Percentiles rank a stretch among this genome's conserved stretches.
These are phyloP conservation scores for Colletotrichum trifolii DNA, from an alignment of 2,329 filamentous ascomycete genomes.

Conservation along the genomic window DNA sequence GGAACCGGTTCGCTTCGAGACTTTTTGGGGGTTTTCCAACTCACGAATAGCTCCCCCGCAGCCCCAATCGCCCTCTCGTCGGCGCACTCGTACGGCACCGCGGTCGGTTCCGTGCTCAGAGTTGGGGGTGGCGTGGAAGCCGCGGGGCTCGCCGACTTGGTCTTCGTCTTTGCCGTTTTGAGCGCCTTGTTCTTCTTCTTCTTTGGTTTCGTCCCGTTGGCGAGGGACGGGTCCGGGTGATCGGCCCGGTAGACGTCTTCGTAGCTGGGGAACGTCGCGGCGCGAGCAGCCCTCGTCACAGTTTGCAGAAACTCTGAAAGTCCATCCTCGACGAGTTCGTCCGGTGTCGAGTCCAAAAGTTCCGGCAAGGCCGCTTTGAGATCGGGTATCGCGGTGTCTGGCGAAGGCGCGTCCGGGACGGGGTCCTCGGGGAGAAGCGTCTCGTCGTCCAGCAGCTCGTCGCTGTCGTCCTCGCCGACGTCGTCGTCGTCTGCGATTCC, in stretches of 20 bases:
- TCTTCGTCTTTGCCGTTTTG: no score
- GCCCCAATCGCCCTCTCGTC: conserved; percentile 37
- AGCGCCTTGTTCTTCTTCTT: neutral
- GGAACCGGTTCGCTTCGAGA: neutral
- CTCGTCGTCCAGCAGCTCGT: neutral
- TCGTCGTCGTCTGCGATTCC: neutral
- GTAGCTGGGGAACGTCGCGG: neutral
- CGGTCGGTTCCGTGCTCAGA: neutral
- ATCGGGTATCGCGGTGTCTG: no score
- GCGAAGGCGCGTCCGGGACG: no score
- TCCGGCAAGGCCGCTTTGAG: neutral
- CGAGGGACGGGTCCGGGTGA: neutral
- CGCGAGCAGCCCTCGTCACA: neutral
- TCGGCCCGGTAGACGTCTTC: neutral
- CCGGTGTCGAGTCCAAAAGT: neutral
- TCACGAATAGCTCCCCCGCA: conserved; percentile 40
- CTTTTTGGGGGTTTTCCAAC: conserved; percentile 1
- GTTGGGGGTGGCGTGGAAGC: neutral
- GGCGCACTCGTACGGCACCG: conserved; percentile 15
- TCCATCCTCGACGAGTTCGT: neutral
- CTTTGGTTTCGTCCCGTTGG: neutral
- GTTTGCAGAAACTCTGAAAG: neutral
- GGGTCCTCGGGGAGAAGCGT: neutral
- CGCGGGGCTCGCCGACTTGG: neutral
- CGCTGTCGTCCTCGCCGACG: neutral